These are phyloP conservation scores for Ceratobasidium papillatum DNA, from an alignment of 1,284 basidiomycete genomes.

Conservation along the genomic window DNA sequence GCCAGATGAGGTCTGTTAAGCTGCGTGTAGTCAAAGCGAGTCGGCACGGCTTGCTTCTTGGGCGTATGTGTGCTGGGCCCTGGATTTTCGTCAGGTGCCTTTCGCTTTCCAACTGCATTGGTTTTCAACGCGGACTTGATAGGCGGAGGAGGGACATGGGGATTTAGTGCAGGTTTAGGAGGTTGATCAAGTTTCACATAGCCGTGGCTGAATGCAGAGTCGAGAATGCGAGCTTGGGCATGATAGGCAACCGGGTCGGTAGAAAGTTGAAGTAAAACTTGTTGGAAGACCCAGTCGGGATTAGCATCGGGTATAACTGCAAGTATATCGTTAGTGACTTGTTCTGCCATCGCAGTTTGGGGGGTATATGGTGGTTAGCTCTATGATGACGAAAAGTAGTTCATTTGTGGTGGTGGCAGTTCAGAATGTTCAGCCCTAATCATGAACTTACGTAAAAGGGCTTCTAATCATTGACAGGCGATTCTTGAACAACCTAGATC, in stretches of 20 bases:
- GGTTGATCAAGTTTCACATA: constrained; percentile 10
- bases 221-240: constrained; percentile 9
- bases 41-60: background rate
- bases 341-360: background rate
- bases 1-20: background rate
- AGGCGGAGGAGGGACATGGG: constrained; percentile 2
- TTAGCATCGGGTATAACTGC: constrained; percentile 21
- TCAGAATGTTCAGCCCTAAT: background rate
- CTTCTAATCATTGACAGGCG: background rate
- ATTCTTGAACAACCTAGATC: constrained; percentile 33
- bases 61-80: background rate
- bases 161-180: background rate
- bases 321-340: constrained; percentile 12
- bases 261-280: constrained; percentile 17
- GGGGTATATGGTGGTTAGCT: too few species aligned
- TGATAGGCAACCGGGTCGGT: background rate
- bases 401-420: constrained; percentile 8
- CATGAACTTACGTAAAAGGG: constrained; percentile 11
- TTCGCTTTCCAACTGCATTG: constrained; percentile 10
- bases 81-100: constrained; percentile 14
- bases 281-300: constrained; percentile 11
- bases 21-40: constrained; percentile 24
- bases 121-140: background rate
- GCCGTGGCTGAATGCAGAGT: constrained; percentile 14
- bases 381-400: background rate